These are phyloP conservation scores for Puya raimondii DNA, from an alignment of 176 grass and related monocot species.

Conservation along the genomic window DNA sequence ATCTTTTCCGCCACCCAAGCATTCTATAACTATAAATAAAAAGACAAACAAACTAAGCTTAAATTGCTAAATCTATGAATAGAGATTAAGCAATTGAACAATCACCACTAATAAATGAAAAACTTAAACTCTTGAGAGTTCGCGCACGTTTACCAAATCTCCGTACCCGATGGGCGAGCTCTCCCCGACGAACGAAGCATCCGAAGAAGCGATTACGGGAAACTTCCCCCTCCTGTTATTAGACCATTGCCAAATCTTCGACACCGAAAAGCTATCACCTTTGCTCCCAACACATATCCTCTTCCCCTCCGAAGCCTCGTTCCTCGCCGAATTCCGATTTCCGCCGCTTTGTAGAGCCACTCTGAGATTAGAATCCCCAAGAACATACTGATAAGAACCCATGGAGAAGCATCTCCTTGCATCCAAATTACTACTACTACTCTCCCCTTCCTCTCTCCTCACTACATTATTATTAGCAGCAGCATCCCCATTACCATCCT, in stretches of 20 bases:
- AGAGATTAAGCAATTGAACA: slow-evolving; percentile 27
- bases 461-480: slow-evolving; percentile 9
- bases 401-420: slow-evolving; percentile 88
- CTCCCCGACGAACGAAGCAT: slow-evolving; percentile 39
- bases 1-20: neutral
- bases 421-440: slow-evolving; percentile 83
- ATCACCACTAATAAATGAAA: slow-evolving; percentile 24
- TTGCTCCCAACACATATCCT: slow-evolving; percentile 51
- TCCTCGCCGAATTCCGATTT: slow-evolving; percentile 28
- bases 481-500: slow-evolving; percentile 23
- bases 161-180: slow-evolving; percentile 45
- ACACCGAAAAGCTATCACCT: slow-evolving; percentile 87
- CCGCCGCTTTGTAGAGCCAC: slow-evolving; percentile 41
- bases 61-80: slow-evolving; percentile 10
- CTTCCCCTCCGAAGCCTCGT: slow-evolving; percentile 55
- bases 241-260: slow-evolving; percentile 89
- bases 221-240: slow-evolving; percentile 49
- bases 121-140: slow-evolving; percentile 26
- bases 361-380: slow-evolving; percentile 53
- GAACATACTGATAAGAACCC: slow-evolving; percentile 86
- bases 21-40: neutral
- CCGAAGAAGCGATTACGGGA: slow-evolving; percentile 29
- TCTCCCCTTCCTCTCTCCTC: slow-evolving; percentile 60
- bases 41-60: neutral
- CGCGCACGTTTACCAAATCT: slow-evolving; percentile 32